Percentiles rank a stretch among this genome's conserved stretches.
Conservation (phyloP, 306 rosid species). For the Pueraria montana region DNA sequence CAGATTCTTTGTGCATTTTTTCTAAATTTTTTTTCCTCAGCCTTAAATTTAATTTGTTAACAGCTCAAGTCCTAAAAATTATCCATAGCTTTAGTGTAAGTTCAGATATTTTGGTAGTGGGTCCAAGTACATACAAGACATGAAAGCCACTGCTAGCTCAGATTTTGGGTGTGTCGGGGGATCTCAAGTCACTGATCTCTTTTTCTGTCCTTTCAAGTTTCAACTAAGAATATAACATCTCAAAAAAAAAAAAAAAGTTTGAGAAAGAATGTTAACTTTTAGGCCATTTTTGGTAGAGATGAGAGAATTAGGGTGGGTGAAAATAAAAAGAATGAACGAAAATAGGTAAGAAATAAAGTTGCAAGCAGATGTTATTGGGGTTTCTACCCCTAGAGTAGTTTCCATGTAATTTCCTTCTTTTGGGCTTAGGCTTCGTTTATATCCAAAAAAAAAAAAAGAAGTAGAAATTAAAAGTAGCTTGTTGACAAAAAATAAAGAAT, state of each 20-base stretch:
- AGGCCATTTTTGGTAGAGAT: no score
- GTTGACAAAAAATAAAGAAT: no score
- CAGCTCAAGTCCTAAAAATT: constrained; percentile 9
- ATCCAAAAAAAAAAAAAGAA: no score
- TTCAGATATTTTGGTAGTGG: background rate
- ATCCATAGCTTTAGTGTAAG: background rate
- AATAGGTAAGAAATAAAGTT: no score
- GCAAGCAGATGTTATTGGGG: no score
- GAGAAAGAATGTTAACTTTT: background rate
- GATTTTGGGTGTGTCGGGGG: background rate
- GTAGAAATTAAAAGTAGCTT: no score
- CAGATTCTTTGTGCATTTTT: constrained; percentile 3
- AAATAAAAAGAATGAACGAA: no score
- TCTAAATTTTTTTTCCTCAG: background rate
- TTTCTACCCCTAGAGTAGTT: no score
- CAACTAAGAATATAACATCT: background rate
- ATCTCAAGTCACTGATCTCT: background rate
- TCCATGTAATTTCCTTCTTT: no score
- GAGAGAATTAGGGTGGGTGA: no score
- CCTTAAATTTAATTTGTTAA: background rate
- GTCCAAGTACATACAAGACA: background rate
- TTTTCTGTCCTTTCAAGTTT: background rate
- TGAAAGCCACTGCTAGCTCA: constrained; percentile 9
- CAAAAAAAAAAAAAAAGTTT: background rate
- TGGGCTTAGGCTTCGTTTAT: no score